A percentile compares a stretch with the other conserved stretches of the same genome.
phyloP scores from a whole-genome alignment of 2,329 filamentous ascomycete species.

The Stagonosporopsis tanaceti region DNA sequence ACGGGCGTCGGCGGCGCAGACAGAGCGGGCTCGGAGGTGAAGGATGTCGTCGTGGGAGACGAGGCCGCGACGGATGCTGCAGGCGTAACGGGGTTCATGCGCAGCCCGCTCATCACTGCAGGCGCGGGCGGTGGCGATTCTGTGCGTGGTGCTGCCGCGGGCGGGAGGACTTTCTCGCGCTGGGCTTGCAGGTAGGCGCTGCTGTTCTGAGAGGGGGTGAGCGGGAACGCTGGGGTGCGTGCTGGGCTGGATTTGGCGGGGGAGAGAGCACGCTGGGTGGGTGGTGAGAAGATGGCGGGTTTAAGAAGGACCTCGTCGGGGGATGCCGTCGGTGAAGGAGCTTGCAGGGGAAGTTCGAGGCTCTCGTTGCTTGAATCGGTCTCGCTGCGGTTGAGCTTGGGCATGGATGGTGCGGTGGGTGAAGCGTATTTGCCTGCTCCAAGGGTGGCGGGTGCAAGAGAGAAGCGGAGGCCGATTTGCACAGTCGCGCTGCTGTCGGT shows the following conservation, averaged over 20 bases:
- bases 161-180: slow-evolving; percentile 46
- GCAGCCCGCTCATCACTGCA: slow-evolving; percentile 37
- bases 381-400: slow-evolving; percentile 33
- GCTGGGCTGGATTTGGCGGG: slow-evolving; percentile 34
- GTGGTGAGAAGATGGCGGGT: slow-evolving; percentile 31
- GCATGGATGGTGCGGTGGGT: slow-evolving; percentile 17
- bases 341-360: slow-evolving; percentile 44
- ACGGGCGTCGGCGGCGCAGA: slow-evolving; percentile 24
- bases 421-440: slow-evolving; percentile 41
- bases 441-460: slow-evolving; percentile 53
- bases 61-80: slow-evolving; percentile 20
- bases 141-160: slow-evolving; percentile 32
- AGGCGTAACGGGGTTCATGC: slow-evolving; percentile 48
- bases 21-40: slow-evolving; percentile 12
- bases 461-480: slow-evolving; percentile 74
- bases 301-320: slow-evolving; percentile 25
- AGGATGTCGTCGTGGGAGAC: slow-evolving; percentile 26
- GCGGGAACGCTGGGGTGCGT: slow-evolving; percentile 36
- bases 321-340: slow-evolving; percentile 29
- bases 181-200: slow-evolving; percentile 44
- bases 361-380: slow-evolving; percentile 39
- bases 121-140: slow-evolving; percentile 17
- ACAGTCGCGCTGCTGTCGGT: slow-evolving; percentile 72
- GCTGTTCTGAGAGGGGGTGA: slow-evolving; percentile 38
- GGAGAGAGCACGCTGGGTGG: slow-evolving; percentile 27